These are phyloP conservation scores for Mycena latifolia DNA, from an alignment of 768 basidiomycete genomes.

Conservation along the genomic window DNA sequence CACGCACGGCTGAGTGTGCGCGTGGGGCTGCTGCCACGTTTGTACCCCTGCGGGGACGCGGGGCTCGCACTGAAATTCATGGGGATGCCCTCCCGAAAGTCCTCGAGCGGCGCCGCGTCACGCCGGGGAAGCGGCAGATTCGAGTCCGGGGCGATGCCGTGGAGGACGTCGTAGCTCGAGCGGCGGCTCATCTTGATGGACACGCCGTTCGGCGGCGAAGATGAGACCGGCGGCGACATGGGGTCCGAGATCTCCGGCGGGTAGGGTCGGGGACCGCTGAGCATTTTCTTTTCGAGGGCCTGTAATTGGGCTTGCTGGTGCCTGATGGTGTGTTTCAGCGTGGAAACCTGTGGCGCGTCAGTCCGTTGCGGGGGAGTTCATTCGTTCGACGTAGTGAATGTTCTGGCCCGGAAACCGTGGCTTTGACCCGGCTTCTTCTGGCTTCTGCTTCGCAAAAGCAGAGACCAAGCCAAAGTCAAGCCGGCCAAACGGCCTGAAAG, in stretches of 20 bases:
- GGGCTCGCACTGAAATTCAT: conserved; percentile 60
- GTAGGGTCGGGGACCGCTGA: conserved; percentile 75
- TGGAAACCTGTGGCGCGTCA: conserved; percentile 62
- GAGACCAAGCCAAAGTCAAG: too few species aligned
- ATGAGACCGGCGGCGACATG: conserved; percentile 38
- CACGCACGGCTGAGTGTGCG: conserved; percentile 84
- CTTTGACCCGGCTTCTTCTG: too few species aligned
- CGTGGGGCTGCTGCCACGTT: conserved; percentile 78
- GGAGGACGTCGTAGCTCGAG: conserved; percentile 79
- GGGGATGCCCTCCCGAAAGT: conserved; percentile 83
- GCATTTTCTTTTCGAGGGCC: conserved; percentile 74
- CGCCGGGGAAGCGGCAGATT: conserved; percentile 77
- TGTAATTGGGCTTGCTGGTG: conserved; percentile 88
- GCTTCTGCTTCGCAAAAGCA: too few species aligned
- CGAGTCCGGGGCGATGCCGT: conserved; percentile 80
- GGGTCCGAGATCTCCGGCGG: conserved; percentile 53
- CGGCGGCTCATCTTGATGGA: conserved; percentile 68
- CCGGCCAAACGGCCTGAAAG: too few species aligned
- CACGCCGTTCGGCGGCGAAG: conserved; percentile 43
- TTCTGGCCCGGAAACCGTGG: too few species aligned
- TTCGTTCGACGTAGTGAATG: too few species aligned
- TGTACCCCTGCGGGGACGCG: conserved; percentile 53
- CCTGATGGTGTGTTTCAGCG: conserved; percentile 84
- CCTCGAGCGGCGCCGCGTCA: conserved; percentile 59
- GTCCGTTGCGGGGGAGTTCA: background rate